phyloP scores from a whole-genome alignment of 192 early-diverging fungal genomes.

The Podila horticola region DNA sequence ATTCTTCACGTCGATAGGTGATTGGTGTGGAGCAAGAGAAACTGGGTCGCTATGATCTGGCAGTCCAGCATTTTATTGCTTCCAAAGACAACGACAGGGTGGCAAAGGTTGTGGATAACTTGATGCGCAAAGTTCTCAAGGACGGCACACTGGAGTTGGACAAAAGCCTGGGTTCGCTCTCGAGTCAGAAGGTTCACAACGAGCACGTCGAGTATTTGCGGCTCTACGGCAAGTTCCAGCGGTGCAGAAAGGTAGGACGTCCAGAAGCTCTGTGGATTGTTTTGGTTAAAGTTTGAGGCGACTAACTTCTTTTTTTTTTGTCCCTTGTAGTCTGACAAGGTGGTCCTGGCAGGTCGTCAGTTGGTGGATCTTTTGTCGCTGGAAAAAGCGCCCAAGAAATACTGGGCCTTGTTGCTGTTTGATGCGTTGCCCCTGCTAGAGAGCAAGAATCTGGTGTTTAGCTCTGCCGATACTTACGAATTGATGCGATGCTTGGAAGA shows the following conservation, averaged over 20 bases:
- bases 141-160: constrained; percentile 56
- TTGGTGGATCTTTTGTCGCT: constrained; percentile 57
- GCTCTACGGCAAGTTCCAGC: constrained; percentile 69
- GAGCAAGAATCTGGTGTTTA: constrained; percentile 66
- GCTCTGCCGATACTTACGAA: constrained; percentile 64
- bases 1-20: not conserved
- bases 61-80: constrained; percentile 68
- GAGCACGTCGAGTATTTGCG: constrained; percentile 64
- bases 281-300: not conserved
- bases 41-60: constrained; percentile 66
- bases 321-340: constrained; percentile 16
- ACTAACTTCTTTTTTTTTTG: not conserved
- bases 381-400: constrained; percentile 63
- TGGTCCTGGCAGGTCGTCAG: constrained; percentile 49
- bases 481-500: constrained; percentile 76
- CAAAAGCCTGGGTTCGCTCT: constrained; percentile 53
- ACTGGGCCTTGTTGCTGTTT: constrained; percentile 60
- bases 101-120: constrained; percentile 62
- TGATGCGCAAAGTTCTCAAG: constrained; percentile 62
- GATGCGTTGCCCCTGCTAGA: constrained; percentile 73
- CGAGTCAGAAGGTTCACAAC: constrained; percentile 33
- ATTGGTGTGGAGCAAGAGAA: constrained; percentile 62
- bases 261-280: not conserved
- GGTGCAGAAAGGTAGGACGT: constrained; percentile 49
- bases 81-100: constrained; percentile 60